Percentiles rank a stretch among this genome's conserved stretches.
These are phyloP conservation scores for Calycina herbarum DNA, from an alignment of 2,329 filamentous ascomycete species.

Conservation along the genomic window DNA sequence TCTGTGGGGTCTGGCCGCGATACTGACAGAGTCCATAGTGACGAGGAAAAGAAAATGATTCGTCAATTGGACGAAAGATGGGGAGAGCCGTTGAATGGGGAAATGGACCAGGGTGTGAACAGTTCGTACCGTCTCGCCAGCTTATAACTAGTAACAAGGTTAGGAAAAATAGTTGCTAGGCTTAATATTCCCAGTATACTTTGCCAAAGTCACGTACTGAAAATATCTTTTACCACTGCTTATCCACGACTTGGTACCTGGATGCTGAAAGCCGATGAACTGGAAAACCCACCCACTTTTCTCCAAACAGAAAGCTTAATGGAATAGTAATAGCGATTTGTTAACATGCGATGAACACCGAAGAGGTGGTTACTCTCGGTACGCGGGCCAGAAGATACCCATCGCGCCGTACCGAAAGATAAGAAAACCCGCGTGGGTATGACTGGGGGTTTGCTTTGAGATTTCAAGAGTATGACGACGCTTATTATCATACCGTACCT, in stretches of 20 bases:
- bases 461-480: background rate
- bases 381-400: background rate
- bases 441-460: background rate
- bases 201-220: too few species aligned
- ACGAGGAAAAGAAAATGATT: background rate
- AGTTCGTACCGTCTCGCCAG: background rate
- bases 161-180: too few species aligned
- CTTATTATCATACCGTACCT: background rate
- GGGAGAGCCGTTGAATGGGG: background rate
- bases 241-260: too few species aligned
- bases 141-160: too few species aligned
- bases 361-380: background rate
- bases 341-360: background rate
- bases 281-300: background rate
- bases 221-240: too few species aligned
- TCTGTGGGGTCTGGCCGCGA: background rate
- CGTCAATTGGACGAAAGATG: background rate
- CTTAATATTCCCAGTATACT: too few species aligned
- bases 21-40: background rate
- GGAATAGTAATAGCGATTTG: background rate
- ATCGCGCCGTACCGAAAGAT: background rate
- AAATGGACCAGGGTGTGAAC: background rate
- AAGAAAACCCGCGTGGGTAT: background rate
- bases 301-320: background rate
- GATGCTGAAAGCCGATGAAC: background rate